Base-by-base conservation (phyloP, 2,329 filamentous ascomycete genomes). In the Fusarium sp. region DNA sequence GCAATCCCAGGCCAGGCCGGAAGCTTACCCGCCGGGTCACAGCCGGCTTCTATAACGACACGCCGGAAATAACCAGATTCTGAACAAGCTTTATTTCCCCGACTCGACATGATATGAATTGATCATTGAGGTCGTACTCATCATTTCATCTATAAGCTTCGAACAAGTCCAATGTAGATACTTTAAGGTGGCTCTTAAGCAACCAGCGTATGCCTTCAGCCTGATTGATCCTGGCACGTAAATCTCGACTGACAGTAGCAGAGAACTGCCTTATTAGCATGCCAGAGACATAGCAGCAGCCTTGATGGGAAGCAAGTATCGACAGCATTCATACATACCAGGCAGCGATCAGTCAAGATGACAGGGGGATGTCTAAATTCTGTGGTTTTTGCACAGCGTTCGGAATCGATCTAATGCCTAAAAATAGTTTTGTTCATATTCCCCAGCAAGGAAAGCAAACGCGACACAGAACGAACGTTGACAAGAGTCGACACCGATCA, bases 1-100 rank as follows among this genome's bases (percentile, higher is more conserved):
- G 52, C 37, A 33, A 23, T 37, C 37, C 47, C 60, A 49, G 60
- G 26, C 47, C 47, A 44, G 47, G 42, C 55, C 54, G 60, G 63
- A 39, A 59, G 9, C 28, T 28, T 20, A 54, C 37, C 63, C 46
- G 42, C 53, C 63, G 63, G 63, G 42, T 65, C 35, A 31, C 37
- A 46, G 39, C 63, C 63, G 63, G 63, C 29, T 63, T 65, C 28
- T 20, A 57, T 33, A 12, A 15, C 33, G 12, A 44, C 16, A 52
- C 6, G 20, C 10, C 49, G 49, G 49, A 28, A 52, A 52, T 52
- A 43, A 52, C 3, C 2, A 16, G 23, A 5, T 4, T 10, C 24
- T 20, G 4, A 7, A 11, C 6, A n/a, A 3, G 4, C 11, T 15
- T 44, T 28, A 6, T 28, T 44, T 44, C 8, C 16, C 28, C 9